phyloP scores from a whole-genome alignment of 371 early-diverging fungal species.

The Nematocida sp. region DNA sequence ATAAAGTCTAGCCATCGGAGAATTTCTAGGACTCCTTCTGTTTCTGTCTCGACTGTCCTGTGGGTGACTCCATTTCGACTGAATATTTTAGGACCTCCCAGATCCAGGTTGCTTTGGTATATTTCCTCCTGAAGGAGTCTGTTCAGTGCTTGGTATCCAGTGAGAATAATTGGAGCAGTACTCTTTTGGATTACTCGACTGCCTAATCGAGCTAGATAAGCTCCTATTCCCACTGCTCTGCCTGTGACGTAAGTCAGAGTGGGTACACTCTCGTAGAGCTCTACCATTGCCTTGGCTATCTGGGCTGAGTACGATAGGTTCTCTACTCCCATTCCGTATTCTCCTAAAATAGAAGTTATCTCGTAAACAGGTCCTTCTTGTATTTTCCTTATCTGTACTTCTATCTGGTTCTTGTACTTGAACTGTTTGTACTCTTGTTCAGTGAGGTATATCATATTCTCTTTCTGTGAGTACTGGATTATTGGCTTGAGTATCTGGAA shows the following conservation, averaged over 20 bases:
- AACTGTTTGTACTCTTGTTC: conserved; percentile 23
- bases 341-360: conserved; percentile 79
- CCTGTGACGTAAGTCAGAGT: conserved; percentile 90
- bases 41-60: conserved; percentile 81
- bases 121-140: conserved; percentile 92
- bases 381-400: neutral
- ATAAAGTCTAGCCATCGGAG: conserved; percentile 73
- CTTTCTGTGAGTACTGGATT: neutral
- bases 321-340: conserved; percentile 84
- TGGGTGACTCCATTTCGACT: conserved; percentile 92
- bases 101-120: conserved; percentile 88
- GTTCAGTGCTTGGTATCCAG: conserved; percentile 91
- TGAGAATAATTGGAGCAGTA: conserved; percentile 89
- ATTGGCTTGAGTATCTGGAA: conserved; percentile 74
- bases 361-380: conserved; percentile 67
- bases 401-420: neutral
- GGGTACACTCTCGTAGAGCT: conserved; percentile 87
- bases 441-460: conserved; percentile 22
- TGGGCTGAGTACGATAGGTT: conserved; percentile 88
- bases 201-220: conserved; percentile 91
- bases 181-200: conserved; percentile 90
- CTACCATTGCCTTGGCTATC: conserved; percentile 91
- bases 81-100: conserved; percentile 96
- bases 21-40: conserved; percentile 80
- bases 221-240: conserved; percentile 92